Evolutionary conservation across 2,329 filamentous ascomycete genomes (phyloP).

Genomic region (Orbilia quercus): DNA sequence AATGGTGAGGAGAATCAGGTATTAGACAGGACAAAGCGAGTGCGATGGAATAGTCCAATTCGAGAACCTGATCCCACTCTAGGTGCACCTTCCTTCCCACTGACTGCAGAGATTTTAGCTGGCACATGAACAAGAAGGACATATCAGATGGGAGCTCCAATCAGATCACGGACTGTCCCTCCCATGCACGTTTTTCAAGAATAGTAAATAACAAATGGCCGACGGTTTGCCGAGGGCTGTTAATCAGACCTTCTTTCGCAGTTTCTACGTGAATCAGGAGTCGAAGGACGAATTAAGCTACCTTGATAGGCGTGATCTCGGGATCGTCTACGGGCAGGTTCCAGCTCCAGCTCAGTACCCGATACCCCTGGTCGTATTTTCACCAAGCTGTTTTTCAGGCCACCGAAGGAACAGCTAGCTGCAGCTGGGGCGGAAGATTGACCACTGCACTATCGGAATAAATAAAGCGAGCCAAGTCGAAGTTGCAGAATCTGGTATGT

Average conservation of each 20-base stretch:
- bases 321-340: slow-evolving; percentile 36
- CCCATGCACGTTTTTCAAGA: not conserved
- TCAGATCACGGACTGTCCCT: slow-evolving; percentile 2
- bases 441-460: slow-evolving; percentile 20
- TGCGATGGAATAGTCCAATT: slow-evolving; percentile 1
- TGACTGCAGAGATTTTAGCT: slow-evolving; percentile 47
- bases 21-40: not conserved
- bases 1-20: not conserved
- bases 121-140: slow-evolving; percentile 18
- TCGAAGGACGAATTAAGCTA: slow-evolving; percentile 4
- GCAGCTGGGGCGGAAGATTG: slow-evolving; percentile 1
- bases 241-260: not conserved
- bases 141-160: slow-evolving; percentile 51
- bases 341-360: slow-evolving; percentile 41
- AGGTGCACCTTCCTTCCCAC: slow-evolving; percentile 30
- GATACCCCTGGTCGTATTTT: slow-evolving; percentile 33
- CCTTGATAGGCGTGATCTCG: slow-evolving; percentile 1
- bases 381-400: slow-evolving; percentile 33
- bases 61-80: too few species aligned
- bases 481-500: too few species aligned
- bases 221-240: not conserved
- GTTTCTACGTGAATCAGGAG: slow-evolving; percentile 28
- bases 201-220: not conserved
- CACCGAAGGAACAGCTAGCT: slow-evolving; percentile 8
- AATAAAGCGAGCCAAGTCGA: not conserved